Conservation (phyloP, 306 rosid genomes). For the Prinsepia uniflora region DNA sequence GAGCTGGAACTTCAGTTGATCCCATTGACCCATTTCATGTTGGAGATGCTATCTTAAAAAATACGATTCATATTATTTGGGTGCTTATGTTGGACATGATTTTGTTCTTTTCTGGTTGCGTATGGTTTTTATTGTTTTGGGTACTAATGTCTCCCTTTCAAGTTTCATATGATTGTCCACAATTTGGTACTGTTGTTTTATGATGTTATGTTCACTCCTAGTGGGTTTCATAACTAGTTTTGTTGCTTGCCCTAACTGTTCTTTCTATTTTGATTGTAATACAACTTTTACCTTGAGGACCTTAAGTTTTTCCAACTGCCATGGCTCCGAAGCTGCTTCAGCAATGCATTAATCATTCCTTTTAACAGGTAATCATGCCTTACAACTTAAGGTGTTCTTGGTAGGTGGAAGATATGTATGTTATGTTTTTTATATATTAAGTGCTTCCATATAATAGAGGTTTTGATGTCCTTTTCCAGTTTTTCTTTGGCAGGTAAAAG, state of each 20-base stretch:
- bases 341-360: not conserved
- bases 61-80: slow-evolving; percentile 34
- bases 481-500: slow-evolving; percentile 54
- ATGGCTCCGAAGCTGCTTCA: slow-evolving; percentile 8
- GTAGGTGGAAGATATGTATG: not conserved
- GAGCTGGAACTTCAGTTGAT: slow-evolving; percentile 46
- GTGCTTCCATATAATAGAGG: not conserved
- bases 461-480: slow-evolving; percentile 40
- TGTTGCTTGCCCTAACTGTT: slow-evolving; percentile 43
- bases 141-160: slow-evolving; percentile 45
- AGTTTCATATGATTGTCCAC: slow-evolving; percentile 34
- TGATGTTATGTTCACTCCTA: slow-evolving; percentile 27
- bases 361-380: slow-evolving; percentile 11
- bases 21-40: slow-evolving; percentile 25
- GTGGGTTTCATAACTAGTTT: slow-evolving; percentile 31
- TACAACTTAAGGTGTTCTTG: not conserved
- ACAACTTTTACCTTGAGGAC: slow-evolving; percentile 27
- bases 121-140: slow-evolving; percentile 36
- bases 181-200: slow-evolving; percentile 40
- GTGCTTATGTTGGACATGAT: slow-evolving; percentile 42
- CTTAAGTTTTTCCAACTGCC: not conserved
- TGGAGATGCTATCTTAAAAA: slow-evolving; percentile 46
- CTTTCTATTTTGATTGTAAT: slow-evolving; percentile 19
- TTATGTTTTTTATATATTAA: slow-evolving; percentile 12
- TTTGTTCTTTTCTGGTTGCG: slow-evolving; percentile 34